Percentiles rank a stretch among this genome's conserved stretches.
Evolutionary conservation across 2,329 filamentous ascomycete species (phyloP).

Genomic region (Pseudogymnoascus sp.): DNA sequence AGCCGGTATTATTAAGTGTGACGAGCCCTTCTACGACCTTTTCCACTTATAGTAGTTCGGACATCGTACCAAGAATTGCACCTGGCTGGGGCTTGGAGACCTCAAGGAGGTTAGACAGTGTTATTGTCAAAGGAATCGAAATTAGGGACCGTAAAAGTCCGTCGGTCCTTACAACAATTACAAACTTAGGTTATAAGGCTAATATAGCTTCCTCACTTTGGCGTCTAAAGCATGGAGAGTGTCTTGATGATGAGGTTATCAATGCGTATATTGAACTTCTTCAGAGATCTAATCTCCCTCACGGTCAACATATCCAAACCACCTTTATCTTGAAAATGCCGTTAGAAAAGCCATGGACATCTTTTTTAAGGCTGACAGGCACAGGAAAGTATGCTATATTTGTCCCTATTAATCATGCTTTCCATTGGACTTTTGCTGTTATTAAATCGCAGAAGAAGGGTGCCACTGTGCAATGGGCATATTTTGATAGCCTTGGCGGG

Average conservation of each 20-base stretch:
- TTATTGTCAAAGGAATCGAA: conserved; percentile 11
- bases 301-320: conserved; percentile 8
- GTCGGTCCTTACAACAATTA: conserved; percentile 14
- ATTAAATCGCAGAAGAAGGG: conserved; percentile 12
- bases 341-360: conserved; percentile 6
- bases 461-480: conserved; percentile 10
- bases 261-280: conserved; percentile 18
- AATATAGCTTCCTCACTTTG: conserved; percentile 14
- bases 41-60: neutral
- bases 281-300: conserved; percentile 12
- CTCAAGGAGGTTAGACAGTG: conserved; percentile 15
- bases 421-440: conserved; percentile 15
- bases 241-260: conserved; percentile 16
- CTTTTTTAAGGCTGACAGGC: conserved; percentile 9
- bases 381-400: conserved; percentile 17
- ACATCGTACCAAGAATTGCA: conserved; percentile 6
- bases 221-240: conserved; percentile 15
- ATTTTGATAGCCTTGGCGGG: conserved; percentile 14
- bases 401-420: conserved; percentile 12
- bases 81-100: conserved; percentile 12
- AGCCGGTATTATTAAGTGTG: neutral
- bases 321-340: conserved; percentile 11
- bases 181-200: conserved; percentile 12
- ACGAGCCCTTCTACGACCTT: neutral
- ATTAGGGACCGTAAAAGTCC: conserved; percentile 2